Evolutionary conservation across 164 flowering plant genomes (phyloP).

Genomic region (Echeveria elegans): DNA sequence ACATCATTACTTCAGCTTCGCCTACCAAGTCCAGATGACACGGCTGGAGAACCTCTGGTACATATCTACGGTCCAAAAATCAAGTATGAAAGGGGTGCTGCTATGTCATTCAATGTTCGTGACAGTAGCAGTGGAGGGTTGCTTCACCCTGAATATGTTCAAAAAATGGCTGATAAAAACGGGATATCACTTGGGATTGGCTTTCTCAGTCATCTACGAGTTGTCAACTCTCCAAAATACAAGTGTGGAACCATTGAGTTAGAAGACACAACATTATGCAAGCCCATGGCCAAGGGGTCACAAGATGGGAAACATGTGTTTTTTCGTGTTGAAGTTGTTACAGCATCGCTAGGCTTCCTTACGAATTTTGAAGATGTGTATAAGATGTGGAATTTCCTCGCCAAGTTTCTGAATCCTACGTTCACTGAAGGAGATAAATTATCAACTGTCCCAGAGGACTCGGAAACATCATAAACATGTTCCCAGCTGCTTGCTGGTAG

Average conservation of each 20-base stretch:
- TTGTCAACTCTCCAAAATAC: slow-evolving; percentile 31
- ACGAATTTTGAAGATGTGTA: slow-evolving; percentile 61
- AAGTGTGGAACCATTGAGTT: slow-evolving; percentile 29
- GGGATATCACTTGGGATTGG: slow-evolving; percentile 83
- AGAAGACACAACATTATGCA: slow-evolving; percentile 46
- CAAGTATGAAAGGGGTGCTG: slow-evolving; percentile 85
- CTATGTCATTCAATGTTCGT: slow-evolving; percentile 79
- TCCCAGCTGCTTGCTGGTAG: no score
- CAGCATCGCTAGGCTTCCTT: slow-evolving; percentile 56
- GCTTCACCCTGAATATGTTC: slow-evolving; percentile 67
- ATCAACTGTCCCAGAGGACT: slow-evolving; percentile 40
- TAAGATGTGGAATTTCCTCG: slow-evolving; percentile 57
- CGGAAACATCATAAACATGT: no score
- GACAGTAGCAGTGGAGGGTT: slow-evolving; percentile 40
- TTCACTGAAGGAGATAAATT: slow-evolving; percentile 35
- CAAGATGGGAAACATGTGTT: slow-evolving; percentile 29
- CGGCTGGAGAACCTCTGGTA: slow-evolving; percentile 35
- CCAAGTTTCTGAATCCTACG: slow-evolving; percentile 48
- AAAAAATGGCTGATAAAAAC: slow-evolving; percentile 63
- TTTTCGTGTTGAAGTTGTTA: slow-evolving; percentile 51
- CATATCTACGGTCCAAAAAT: slow-evolving; percentile 88
- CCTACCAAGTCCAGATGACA: slow-evolving; percentile 37
- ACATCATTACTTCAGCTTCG: slow-evolving; percentile 73
- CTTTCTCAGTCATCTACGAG: slow-evolving; percentile 57
- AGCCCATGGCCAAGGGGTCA: slow-evolving; percentile 44